Evolutionary conservation across 169 alveolate genomes (phyloP).

Genomic region (Plasmodium inui): DNA sequence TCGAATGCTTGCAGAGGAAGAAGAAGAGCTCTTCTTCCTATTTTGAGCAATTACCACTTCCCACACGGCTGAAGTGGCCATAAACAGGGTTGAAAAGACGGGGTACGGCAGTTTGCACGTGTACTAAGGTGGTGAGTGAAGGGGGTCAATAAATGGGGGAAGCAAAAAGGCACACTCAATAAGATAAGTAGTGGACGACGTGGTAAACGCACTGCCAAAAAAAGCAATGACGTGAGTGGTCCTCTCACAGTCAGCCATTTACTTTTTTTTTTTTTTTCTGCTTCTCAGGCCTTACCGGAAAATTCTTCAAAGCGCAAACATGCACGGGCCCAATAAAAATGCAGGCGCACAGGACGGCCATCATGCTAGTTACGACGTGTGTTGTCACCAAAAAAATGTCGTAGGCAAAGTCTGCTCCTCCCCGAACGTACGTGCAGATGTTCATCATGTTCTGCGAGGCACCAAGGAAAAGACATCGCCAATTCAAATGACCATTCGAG

Average conservation of each 20-base stretch:
- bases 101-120: conserved; percentile 91
- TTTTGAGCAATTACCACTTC: conserved; percentile 81
- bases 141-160: background rate
- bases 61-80: conserved; percentile 89
- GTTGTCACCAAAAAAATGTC: conserved; percentile 85
- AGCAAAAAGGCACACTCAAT: background rate
- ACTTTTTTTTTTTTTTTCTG: background rate
- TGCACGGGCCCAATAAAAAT: conserved; percentile 89
- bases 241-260: background rate
- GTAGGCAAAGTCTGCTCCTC: conserved; percentile 85
- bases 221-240: background rate
- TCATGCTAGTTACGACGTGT: conserved; percentile 87
- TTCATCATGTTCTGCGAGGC: conserved; percentile 80
- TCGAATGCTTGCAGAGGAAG: background rate
- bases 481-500: background rate
- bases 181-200: background rate
- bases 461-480: conserved; percentile 72
- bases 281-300: conserved; percentile 80
- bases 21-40: background rate
- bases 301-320: conserved; percentile 87
- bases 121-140: conserved; percentile 72
- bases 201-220: background rate
- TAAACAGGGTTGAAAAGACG: conserved; percentile 86
- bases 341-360: conserved; percentile 90
- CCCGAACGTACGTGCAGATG: conserved; percentile 81